These are phyloP conservation scores for Aphanomyces astaci DNA, from an alignment of 352 stramenopile species.

Conservation along the genomic window DNA sequence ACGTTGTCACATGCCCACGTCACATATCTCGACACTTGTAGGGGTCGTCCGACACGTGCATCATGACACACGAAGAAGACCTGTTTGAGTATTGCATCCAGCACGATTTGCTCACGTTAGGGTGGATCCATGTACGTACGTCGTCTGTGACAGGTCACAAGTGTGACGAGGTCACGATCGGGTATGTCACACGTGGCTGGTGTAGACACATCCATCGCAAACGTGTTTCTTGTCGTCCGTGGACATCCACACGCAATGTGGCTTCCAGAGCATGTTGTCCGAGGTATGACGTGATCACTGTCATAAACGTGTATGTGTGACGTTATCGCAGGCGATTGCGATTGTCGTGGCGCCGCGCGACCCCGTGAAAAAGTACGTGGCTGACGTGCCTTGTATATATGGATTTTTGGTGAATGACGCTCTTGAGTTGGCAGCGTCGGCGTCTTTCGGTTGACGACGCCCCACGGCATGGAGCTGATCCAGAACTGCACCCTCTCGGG, in stretches of 20 bases:
- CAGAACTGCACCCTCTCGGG: slow-evolving; percentile 80
- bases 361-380: slow-evolving; percentile 43
- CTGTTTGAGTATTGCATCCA: slow-evolving; percentile 83
- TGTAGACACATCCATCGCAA: slow-evolving; percentile 78
- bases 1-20: neutral
- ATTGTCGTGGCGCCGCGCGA: slow-evolving; percentile 82
- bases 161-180: no score
- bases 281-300: slow-evolving; percentile 36
- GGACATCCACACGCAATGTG: slow-evolving; percentile 86
- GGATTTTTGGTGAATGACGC: no score
- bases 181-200: no score
- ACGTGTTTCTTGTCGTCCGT: slow-evolving; percentile 85
- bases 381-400: no score
- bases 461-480: slow-evolving; percentile 74
- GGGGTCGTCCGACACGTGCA: slow-evolving; percentile 79
- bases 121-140: slow-evolving; percentile 82
- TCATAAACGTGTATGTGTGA: neutral
- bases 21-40: slow-evolving; percentile 21
- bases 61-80: slow-evolving; percentile 83
- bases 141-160: neutral
- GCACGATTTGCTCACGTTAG: slow-evolving; percentile 82
- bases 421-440: slow-evolving; percentile 45
- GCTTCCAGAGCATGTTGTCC: slow-evolving; percentile 83
- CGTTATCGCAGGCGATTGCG: slow-evolving; percentile 50
- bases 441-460: slow-evolving; percentile 76